Conservation (phyloP, 2,329 filamentous ascomycete genomes). For the Chaetomium strumarium region DNA sequence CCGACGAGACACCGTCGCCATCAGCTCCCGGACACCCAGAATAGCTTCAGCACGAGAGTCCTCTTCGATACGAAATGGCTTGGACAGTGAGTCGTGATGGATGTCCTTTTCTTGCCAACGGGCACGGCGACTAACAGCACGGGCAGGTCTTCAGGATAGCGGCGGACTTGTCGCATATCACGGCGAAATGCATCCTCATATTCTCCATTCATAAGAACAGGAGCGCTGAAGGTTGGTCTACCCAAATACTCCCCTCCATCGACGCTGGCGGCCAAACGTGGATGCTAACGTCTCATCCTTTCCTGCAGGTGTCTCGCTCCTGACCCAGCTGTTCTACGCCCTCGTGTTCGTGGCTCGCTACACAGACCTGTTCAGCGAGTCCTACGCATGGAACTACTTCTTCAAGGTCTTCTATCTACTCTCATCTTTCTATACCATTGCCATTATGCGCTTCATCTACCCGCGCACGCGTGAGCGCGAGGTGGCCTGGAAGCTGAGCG, state of each 20-base stretch:
- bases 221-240: conserved; percentile 65
- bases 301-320: conserved; percentile 71
- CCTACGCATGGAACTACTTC: conserved; percentile 61
- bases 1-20: not conserved
- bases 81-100: conserved; percentile 21
- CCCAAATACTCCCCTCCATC: not conserved
- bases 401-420: conserved; percentile 88
- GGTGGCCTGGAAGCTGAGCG: conserved; percentile 87
- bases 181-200: conserved; percentile 86
- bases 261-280: not conserved
- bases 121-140: conserved; percentile 31
- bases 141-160: conserved; percentile 63
- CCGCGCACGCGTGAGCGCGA: conserved; percentile 85
- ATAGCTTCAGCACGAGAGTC: conserved; percentile 1
- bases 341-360: conserved; percentile 83
- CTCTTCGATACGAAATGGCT: conserved; percentile 7
- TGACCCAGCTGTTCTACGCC: conserved; percentile 84
- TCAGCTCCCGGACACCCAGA: not conserved
- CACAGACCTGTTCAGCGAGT: conserved; percentile 66
- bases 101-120: too few relatives aligned
- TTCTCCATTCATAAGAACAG: conserved; percentile 83
- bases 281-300: conserved; percentile 10
- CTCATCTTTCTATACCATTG: conserved; percentile 80
- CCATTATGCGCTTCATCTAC: conserved; percentile 79
- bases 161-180: conserved; percentile 77